phyloP scores from a whole-genome alignment of 345 rosid species.

The Moricandia moricandioides region DNA sequence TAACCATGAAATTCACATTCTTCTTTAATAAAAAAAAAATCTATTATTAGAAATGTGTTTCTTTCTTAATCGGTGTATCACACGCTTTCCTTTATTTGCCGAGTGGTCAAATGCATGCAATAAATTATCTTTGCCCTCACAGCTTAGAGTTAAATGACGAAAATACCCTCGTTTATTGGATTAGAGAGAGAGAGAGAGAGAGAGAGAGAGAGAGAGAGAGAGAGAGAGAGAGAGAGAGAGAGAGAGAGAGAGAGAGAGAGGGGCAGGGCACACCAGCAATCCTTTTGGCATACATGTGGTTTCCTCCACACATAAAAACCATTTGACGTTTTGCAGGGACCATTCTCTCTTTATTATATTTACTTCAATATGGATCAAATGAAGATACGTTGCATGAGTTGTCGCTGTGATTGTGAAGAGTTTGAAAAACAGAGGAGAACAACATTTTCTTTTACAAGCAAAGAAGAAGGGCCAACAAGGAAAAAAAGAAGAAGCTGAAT shows the following conservation, averaged over 20 bases:
- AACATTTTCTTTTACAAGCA: background rate
- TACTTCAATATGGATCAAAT: slow-evolving; percentile 28
- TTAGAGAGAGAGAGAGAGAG: too few relatives aligned
- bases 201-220: too few relatives aligned
- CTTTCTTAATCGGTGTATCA: slow-evolving; percentile 20
- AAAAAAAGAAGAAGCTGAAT: background rate
- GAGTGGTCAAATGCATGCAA: slow-evolving; percentile 16
- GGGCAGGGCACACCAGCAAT: slow-evolving; percentile 25
- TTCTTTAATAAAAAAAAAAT: background rate
- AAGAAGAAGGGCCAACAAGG: background rate
- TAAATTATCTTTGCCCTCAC: background rate
- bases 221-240: too few relatives aligned
- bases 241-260: too few relatives aligned
- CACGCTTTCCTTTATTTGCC: slow-evolving; percentile 18
- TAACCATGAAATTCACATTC: background rate
- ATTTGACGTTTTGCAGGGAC: slow-evolving; percentile 35
- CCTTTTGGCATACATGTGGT: slow-evolving; percentile 34
- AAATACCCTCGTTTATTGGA: background rate
- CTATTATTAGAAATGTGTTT: slow-evolving; percentile 19
- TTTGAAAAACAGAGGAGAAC: slow-evolving; percentile 10
- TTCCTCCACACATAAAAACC: slow-evolving; percentile 39
- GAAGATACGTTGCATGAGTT: slow-evolving; percentile 24
- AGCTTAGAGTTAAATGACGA: background rate
- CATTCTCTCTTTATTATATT: slow-evolving; percentile 35
- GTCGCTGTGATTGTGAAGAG: slow-evolving; percentile 31